A percentile compares a stretch with the other conserved stretches of the same genome.
Conservation (phyloP, 2,329 filamentous ascomycete genomes). For the Helicocarpus griseus region DNA sequence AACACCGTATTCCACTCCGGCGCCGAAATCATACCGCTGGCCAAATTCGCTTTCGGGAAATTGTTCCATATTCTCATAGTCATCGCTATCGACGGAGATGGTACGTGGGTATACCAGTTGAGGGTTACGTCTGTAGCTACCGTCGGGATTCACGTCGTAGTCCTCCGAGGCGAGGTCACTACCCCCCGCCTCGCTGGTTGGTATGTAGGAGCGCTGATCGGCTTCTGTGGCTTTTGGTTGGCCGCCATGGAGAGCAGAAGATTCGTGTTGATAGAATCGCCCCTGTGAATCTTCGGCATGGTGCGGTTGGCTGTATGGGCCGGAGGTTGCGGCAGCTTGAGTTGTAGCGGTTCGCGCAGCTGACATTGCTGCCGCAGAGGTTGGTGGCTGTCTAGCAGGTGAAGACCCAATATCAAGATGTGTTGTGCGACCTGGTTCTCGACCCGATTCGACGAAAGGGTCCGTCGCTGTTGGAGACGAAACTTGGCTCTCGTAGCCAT, state of each 20-base stretch:
- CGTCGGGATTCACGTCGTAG: conserved; percentile 55
- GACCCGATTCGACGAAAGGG: conserved; percentile 47
- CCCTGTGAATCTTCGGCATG: conserved; percentile 20
- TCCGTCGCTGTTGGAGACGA: conserved; percentile 51
- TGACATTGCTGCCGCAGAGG: conserved; percentile 18
- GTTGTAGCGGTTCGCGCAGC: conserved; percentile 16
- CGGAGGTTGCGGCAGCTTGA: conserved; percentile 13
- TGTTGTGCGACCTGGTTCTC: conserved; percentile 22
- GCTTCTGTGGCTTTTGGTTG: conserved; percentile 35
- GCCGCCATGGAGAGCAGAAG: conserved; percentile 21
- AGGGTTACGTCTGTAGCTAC: conserved; percentile 52
- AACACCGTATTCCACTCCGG: conserved; percentile 20
- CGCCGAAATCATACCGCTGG: conserved; percentile 33
- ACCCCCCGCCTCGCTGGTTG: conserved; percentile 34
- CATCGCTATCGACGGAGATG: conserved; percentile 43
- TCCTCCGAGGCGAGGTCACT: conserved; percentile 62
- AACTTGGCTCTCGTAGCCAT: conserved; percentile 40
- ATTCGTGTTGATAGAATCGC: conserved; percentile 32
- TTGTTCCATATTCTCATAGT: conserved; percentile 45
- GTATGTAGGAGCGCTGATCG: conserved; percentile 40
- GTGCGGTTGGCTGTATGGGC: conserved; percentile 30
- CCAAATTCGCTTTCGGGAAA: conserved; percentile 40
- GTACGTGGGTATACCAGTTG: conserved; percentile 44
- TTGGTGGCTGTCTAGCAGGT: conserved; percentile 23
- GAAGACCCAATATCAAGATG: conserved; percentile 28